Evolutionary conservation across 2,329 filamentous ascomycete genomes (phyloP).

Genomic region (Knufia petricola): DNA sequence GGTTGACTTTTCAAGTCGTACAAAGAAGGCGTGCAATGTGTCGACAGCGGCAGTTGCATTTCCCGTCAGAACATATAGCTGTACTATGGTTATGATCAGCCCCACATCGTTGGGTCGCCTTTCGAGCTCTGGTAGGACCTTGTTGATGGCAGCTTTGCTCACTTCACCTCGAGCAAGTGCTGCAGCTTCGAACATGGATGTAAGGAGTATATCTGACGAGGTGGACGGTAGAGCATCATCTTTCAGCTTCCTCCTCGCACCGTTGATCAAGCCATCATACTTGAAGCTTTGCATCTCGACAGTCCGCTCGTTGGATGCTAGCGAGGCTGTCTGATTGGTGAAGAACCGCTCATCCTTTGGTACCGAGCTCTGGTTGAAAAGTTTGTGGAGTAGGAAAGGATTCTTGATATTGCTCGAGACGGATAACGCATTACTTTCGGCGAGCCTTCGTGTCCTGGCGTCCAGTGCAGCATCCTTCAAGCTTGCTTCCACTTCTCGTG

Average conservation of each 20-base stretch:
- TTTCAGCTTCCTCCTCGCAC: constrained; percentile 39
- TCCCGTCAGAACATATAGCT: constrained; percentile 65
- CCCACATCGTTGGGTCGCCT: constrained; percentile 72
- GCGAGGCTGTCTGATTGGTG: constrained; percentile 45
- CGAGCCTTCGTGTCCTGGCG: constrained; percentile 48
- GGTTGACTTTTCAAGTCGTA: constrained; percentile 55
- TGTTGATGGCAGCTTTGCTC: constrained; percentile 59
- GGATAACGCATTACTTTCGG: constrained; percentile 49
- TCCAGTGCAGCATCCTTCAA: constrained; percentile 43
- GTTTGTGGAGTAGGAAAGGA: constrained; percentile 49
- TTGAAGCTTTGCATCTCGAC: constrained; percentile 52
- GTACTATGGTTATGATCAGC: constrained; percentile 66
- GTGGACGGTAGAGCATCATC: constrained; percentile 39
- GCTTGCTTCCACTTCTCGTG: constrained; percentile 40
- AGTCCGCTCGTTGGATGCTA: constrained; percentile 47
- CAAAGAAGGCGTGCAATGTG: constrained; percentile 67
- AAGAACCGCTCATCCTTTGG: constrained; percentile 49
- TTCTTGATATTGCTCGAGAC: constrained; percentile 40
- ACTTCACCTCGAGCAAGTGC: constrained; percentile 54
- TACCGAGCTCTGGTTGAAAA: constrained; percentile 42
- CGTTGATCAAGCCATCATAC: constrained; percentile 42
- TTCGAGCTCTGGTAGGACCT: constrained; percentile 59
- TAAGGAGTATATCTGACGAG: constrained; percentile 43
- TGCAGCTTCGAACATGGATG: constrained; percentile 62
- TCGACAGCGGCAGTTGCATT: constrained; percentile 64